Conservation (phyloP, 208 protist species). For the Tritrichomonas musculus region DNA sequence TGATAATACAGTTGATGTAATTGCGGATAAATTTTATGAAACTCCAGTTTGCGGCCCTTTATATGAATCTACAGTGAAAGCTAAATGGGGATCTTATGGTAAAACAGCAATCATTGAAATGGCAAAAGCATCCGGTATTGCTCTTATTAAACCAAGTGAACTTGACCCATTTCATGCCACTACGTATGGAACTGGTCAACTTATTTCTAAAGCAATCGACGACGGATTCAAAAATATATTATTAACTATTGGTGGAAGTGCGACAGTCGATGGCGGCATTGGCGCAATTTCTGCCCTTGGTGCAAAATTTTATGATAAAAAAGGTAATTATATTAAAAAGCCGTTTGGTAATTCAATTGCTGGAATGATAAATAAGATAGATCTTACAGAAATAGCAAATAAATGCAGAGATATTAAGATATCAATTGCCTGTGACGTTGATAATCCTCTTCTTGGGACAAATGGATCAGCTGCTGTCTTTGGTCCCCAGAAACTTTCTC, state of each 20-base stretch:
- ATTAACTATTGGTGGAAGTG: conserved; percentile 23
- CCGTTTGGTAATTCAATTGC: background rate
- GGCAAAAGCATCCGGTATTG: conserved; percentile 8
- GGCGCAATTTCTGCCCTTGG: background rate
- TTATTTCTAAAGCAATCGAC: background rate
- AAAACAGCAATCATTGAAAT: conserved; percentile 34
- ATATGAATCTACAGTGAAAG: background rate
- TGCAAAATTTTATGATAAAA: background rate
- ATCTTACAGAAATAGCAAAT: background rate
- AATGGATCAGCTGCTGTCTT: background rate
- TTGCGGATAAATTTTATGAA: background rate
- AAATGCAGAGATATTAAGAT: background rate
- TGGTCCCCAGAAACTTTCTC: background rate
- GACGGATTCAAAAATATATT: conserved; percentile 23
- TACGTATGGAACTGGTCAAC: conserved; percentile 33
- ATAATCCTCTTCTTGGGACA: conserved; percentile 24
- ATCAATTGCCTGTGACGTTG: conserved; percentile 30
- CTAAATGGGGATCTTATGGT: background rate
- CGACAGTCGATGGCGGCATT: conserved; percentile 30
- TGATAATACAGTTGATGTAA: conserved; percentile 26
- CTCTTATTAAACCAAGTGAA: background rate
- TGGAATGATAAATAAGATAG: background rate
- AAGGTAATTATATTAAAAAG: background rate
- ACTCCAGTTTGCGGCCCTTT: background rate
- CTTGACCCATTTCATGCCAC: conserved; percentile 8